phyloP scores from a whole-genome alignment of 1,139 yeast genomes.

The Suhomyces taliae region DNA sequence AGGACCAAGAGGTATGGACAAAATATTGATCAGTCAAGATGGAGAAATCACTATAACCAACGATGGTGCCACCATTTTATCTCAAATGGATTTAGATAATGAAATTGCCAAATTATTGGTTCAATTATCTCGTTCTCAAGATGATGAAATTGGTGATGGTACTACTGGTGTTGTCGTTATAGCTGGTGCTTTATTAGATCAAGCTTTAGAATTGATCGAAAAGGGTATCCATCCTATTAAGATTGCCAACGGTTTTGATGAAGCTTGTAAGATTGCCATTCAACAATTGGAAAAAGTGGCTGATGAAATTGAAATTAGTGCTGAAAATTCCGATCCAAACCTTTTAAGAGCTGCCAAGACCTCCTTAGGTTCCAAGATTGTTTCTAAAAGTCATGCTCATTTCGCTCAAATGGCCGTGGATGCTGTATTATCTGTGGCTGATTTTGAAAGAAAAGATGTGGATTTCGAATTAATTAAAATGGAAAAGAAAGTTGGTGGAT shows the following conservation, averaged over 20 bases:
- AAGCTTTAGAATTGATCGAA: conserved; percentile 90
- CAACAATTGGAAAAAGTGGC: conserved; percentile 73
- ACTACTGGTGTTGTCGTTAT: conserved; percentile 98
- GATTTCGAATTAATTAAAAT: conserved; percentile 95
- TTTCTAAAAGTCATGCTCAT: conserved; percentile 87
- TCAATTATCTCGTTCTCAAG: conserved; percentile 93
- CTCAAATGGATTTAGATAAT: conserved; percentile 94
- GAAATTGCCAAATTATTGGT: conserved; percentile 95
- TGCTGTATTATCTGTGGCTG: conserved; percentile 91
- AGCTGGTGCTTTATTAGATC: conserved; percentile 92
- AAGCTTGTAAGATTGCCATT: conserved; percentile 90
- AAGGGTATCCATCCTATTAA: conserved; percentile 97
- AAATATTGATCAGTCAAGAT: conserved; percentile 87
- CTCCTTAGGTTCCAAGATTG: conserved; percentile 92
- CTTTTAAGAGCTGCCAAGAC: conserved; percentile 91
- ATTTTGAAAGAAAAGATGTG: conserved; percentile 87
- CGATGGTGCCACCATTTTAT: conserved; percentile 95
- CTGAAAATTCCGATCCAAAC: conserved; percentile 49
- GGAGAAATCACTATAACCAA: conserved; percentile 98
- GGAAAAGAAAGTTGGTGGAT: conserved; percentile 95
- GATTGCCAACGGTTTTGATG: conserved; percentile 96
- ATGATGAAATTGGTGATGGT: conserved; percentile 99
- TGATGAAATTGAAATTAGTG: conserved; percentile 55
- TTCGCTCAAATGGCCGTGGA: conserved; percentile 98
- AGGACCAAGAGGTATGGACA: conserved; percentile 98